Base-by-base conservation (phyloP, 805 yeast genomes). In the Metschnikowia hibisci region DNA sequence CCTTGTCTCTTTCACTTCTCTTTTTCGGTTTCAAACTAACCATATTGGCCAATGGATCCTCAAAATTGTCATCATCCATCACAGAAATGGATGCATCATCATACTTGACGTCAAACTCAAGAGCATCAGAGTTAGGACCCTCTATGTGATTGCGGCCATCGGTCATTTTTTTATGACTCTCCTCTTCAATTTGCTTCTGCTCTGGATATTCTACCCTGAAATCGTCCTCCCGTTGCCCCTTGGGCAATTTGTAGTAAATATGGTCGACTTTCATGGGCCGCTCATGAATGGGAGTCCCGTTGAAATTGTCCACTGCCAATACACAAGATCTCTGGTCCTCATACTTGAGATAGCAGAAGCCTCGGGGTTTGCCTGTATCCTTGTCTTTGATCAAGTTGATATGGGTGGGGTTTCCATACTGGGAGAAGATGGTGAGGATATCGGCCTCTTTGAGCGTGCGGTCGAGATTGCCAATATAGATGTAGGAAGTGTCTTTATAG, bases 291-390 rank as follows among this genome's bases (percentile, higher is more conserved):
- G 61, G 60, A 28, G 69, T 61, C 1, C 96, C 96, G 58, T 87
- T 87, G 49, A 91, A 69, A 58, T 91, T 91, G 62, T 91, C 98
- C 3, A 91, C 82, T 0, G 97, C 96, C 22, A 91, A 67, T 0
- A 87, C 76, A 14, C 95, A 80, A 2, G 95, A 84, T 39, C 84
- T 68, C 62, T 81, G 87, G 53, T 86, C 87, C 52, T 84, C 91
- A 55, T 87, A 91, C 61, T 87, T 86, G 51, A 91, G 61, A 65
- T 81, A 89, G 4, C 84, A 93, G 69, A 82, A 87, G 6, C 96
- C 93, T 42, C 74, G 71, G 2, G 87, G 79, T 43, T 75, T 74
- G 2, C 88, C 87, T 0, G 84, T 74, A 12, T 62, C 76, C 44
- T 68, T 70, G 55, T 87, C 91, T 45, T 91, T 73, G 20, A 78